Evolutionary conservation across 371 early-diverging fungal species (phyloP).

Genomic region (Thermomucor indicae-seudaticae): DNA sequence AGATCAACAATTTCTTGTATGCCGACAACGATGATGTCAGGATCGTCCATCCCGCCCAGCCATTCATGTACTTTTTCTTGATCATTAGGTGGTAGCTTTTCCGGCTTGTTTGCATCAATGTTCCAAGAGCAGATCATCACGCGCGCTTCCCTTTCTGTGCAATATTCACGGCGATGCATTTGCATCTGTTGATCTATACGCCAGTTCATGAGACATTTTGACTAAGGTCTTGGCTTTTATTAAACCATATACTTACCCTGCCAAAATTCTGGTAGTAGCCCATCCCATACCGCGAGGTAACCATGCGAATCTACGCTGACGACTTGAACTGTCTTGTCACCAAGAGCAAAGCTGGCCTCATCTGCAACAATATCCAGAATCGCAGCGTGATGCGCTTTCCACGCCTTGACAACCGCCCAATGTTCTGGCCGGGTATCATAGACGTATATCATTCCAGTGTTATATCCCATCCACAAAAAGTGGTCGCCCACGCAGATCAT

Average conservation of each 20-base stretch:
- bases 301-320: slow-evolving; percentile 65
- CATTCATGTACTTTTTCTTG: slow-evolving; percentile 41
- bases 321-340: slow-evolving; percentile 45
- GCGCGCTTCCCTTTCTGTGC: slow-evolving; percentile 53
- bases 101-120: slow-evolving; percentile 71
- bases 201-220: not conserved
- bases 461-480: slow-evolving; percentile 77
- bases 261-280: slow-evolving; percentile 64
- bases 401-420: slow-evolving; percentile 69
- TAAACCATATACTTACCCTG: slow-evolving; percentile 40
- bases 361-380: slow-evolving; percentile 57
- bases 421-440: slow-evolving; percentile 57
- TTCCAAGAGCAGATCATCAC: slow-evolving; percentile 81
- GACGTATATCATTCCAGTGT: slow-evolving; percentile 77
- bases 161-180: slow-evolving; percentile 49
- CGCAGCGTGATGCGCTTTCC: slow-evolving; percentile 60
- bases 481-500: slow-evolving; percentile 58
- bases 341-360: slow-evolving; percentile 35
- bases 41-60: slow-evolving; percentile 54
- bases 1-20: slow-evolving; percentile 89
- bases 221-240: not conserved
- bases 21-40: slow-evolving; percentile 81
- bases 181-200: slow-evolving; percentile 46
- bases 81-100: slow-evolving; percentile 34
- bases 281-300: slow-evolving; percentile 71